phyloP scores from a whole-genome alignment of 2,329 filamentous ascomycete genomes.

The Alternaria dauci region DNA sequence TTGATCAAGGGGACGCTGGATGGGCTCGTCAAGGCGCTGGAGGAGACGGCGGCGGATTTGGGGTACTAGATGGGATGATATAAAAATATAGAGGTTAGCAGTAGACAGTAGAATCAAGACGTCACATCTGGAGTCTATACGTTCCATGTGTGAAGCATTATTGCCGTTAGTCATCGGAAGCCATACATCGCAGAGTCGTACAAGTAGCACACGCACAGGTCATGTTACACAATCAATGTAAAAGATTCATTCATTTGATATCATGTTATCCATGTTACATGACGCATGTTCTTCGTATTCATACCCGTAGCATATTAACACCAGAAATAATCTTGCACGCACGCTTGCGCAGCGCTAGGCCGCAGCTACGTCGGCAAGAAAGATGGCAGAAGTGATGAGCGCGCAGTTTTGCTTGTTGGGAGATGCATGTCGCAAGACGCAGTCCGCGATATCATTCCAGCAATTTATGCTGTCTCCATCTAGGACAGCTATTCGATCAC shows the following conservation, averaged over 20 bases:
- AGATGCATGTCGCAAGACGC: constrained; percentile 10
- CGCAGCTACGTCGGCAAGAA: constrained; percentile 23
- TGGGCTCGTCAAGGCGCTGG: constrained; percentile 62
- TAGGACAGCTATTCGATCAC: constrained; percentile 28
- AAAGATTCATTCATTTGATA: constrained; percentile 28
- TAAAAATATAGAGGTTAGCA: not conserved
- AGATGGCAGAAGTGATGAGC: constrained; percentile 22
- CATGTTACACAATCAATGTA: not conserved
- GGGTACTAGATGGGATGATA: constrained; percentile 24
- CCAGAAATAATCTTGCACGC: constrained; percentile 33
- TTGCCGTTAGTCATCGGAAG: not conserved
- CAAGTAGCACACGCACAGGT: not conserved
- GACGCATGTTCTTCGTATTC: constrained; percentile 24
- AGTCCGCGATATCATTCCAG: constrained; percentile 1
- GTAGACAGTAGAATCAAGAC: not conserved
- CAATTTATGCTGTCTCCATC: not conserved
- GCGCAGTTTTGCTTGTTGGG: constrained; percentile 19
- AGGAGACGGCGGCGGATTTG: constrained; percentile 53
- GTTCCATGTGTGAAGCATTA: not conserved
- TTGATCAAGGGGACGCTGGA: constrained; percentile 58
- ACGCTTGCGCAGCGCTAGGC: constrained; percentile 24
- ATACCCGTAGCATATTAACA: constrained; percentile 26
- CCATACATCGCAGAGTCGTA: not conserved
- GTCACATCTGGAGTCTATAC: not conserved
- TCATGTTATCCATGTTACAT: constrained; percentile 41